A percentile compares a stretch with the other conserved stretches of the same genome.
Evolutionary conservation across 345 rosid genomes (phyloP).

Genomic region (Boechera stricta): DNA sequence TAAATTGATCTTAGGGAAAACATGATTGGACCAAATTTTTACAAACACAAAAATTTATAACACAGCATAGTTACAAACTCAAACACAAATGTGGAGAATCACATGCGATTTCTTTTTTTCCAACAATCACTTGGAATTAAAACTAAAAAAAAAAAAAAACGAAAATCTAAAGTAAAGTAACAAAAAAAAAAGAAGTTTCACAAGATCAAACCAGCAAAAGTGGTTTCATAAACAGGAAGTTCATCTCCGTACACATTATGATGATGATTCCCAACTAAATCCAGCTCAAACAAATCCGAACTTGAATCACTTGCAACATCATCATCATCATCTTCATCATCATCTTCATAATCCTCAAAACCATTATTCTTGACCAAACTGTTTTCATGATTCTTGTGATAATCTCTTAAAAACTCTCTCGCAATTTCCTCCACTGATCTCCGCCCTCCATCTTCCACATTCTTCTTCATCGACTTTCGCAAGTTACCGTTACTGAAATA

Average conservation of each 20-base stretch:
- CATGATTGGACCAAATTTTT: slow-evolving; percentile 15
- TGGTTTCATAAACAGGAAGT: slow-evolving; percentile 95
- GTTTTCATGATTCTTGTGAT: slow-evolving; percentile 54
- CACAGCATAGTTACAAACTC: slow-evolving; percentile 33
- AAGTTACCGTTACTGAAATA: slow-evolving; percentile 24
- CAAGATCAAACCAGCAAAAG: slow-evolving; percentile 53
- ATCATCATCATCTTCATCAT: slow-evolving; percentile 50
- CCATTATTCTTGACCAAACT: slow-evolving; percentile 29
- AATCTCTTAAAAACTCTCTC: slow-evolving; percentile 65
- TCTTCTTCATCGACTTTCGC: slow-evolving; percentile 52
- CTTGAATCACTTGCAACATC: slow-evolving; percentile 58
- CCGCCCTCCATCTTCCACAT: slow-evolving; percentile 41
- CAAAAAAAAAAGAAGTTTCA: slow-evolving; percentile 21
- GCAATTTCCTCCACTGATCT: slow-evolving; percentile 73
- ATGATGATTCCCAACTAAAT: slow-evolving; percentile 54
- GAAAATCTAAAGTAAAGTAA: slow-evolving; percentile 17
- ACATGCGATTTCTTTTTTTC: slow-evolving; percentile 6
- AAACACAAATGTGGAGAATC: slow-evolving; percentile 24
- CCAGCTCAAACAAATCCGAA: slow-evolving; percentile 85
- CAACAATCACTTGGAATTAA: slow-evolving; percentile 23
- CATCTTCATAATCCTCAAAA: slow-evolving; percentile 41
- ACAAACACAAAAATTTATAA: slow-evolving; percentile 29
- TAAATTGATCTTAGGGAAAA: background rate
- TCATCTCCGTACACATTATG: slow-evolving; percentile 71
- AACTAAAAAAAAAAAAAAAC: background rate